Percentiles rank a stretch among this genome's conserved stretches.
Evolutionary conservation across 2,329 filamentous ascomycete species (phyloP).

Genomic region (Exserohilum turcica): DNA sequence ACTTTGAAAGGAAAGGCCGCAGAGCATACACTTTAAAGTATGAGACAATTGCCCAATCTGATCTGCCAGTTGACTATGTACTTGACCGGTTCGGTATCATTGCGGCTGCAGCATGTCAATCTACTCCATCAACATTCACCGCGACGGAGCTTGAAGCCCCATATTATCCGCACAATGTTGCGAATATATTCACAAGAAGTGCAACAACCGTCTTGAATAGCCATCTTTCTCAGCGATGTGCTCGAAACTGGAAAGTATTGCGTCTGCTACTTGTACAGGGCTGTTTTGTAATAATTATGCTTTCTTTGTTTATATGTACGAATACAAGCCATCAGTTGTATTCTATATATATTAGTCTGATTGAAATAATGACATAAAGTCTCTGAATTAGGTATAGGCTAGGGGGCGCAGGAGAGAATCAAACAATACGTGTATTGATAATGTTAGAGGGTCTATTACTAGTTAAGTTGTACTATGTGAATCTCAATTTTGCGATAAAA

Average conservation of each 20-base stretch:
- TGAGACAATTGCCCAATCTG: slow-evolving; percentile 3
- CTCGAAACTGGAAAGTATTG: background rate
- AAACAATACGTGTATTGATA: background rate
- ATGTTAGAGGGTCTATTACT: background rate
- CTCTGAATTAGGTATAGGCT: background rate
- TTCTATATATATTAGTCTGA: background rate
- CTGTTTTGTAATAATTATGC: background rate
- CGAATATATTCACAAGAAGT: background rate
- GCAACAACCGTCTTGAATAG: background rate
- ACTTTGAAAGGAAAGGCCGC: slow-evolving; percentile 11
- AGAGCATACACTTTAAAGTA: slow-evolving; percentile 6
- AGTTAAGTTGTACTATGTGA: background rate
- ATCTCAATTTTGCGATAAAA: background rate
- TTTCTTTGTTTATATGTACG: background rate
- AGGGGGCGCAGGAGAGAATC: background rate
- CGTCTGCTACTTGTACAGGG: background rate
- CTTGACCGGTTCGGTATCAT: slow-evolving; percentile 21
- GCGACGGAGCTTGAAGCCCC: background rate
- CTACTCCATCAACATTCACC: background rate
- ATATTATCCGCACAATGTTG: background rate
- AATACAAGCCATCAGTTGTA: background rate
- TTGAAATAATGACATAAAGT: background rate
- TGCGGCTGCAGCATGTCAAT: slow-evolving; percentile 5
- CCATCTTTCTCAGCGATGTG: background rate
- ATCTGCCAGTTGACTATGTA: slow-evolving; percentile 17